These are phyloP conservation scores for Annulohypoxylon moriforme DNA, from an alignment of 495 filamentous ascomycete genomes.

Conservation along the genomic window DNA sequence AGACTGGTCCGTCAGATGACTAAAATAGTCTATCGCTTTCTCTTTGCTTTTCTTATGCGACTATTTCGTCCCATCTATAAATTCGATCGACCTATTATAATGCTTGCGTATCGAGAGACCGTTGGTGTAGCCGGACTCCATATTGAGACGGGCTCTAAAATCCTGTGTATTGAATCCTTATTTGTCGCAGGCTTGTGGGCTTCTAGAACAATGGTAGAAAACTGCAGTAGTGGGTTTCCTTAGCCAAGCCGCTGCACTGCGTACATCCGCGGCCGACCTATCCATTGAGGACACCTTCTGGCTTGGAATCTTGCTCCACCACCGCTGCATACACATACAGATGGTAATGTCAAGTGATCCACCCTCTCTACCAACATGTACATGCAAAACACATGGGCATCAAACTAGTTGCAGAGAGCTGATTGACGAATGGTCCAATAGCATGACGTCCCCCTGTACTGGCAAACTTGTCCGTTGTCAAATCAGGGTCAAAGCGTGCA, in stretches of 20 bases:
- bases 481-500: conserved; percentile 42
- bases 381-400: conserved; percentile 48
- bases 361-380: conserved; percentile 32
- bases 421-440: conserved; percentile 38
- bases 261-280: conserved; percentile 35
- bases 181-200: conserved; percentile 22
- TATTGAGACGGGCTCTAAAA: conserved; percentile 1
- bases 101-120: not conserved
- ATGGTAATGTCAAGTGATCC: conserved; percentile 43
- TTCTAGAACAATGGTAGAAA: conserved; percentile 44
- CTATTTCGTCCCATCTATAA: conserved; percentile 8
- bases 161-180: conserved; percentile 5
- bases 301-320: conserved; percentile 30
- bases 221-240: conserved; percentile 19
- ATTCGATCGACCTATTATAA: conserved; percentile 9
- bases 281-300: conserved; percentile 34
- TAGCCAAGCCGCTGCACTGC: conserved; percentile 28
- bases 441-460: conserved; percentile 28
- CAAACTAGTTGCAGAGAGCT: conserved; percentile 43
- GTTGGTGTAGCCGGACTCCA: conserved; percentile 1
- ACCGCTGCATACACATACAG: conserved; percentile 34
- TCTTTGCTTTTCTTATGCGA: conserved; percentile 23
- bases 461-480: conserved; percentile 30
- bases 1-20: conserved; percentile 31
- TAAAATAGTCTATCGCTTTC: conserved; percentile 21